phyloP scores from a whole-genome alignment of 2,329 filamentous ascomycete genomes.

The Sclerotiophoma versabilis region DNA sequence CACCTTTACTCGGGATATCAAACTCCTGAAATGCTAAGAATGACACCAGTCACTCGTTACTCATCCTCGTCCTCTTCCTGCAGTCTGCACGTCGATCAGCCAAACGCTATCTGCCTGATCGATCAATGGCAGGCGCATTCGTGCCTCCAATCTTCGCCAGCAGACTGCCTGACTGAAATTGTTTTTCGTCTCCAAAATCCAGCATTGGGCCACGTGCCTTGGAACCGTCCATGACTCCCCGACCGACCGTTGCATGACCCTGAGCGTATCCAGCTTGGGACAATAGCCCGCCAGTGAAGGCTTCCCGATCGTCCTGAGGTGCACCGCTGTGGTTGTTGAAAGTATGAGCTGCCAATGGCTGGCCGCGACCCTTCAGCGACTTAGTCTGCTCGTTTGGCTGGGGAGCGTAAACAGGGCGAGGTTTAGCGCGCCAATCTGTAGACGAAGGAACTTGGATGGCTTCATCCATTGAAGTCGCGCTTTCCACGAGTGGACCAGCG shows the following conservation, averaged over 20 bases:
- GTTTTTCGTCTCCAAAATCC: conserved; percentile 50
- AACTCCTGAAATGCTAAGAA: conserved; percentile 24
- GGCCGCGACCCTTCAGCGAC: conserved; percentile 44
- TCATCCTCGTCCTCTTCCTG: background rate
- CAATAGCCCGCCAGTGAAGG: conserved; percentile 56
- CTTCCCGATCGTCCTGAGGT: conserved; percentile 43
- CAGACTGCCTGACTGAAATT: conserved; percentile 58
- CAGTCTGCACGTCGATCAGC: conserved; percentile 19
- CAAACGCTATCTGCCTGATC: conserved; percentile 32
- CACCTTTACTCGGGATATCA: conserved; percentile 21
- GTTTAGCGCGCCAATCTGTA: conserved; percentile 54
- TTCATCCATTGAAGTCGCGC: conserved; percentile 54
- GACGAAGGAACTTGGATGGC: conserved; percentile 52
- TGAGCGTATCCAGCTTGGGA: conserved; percentile 51
- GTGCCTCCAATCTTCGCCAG: conserved; percentile 52
- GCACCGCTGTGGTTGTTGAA: conserved; percentile 42
- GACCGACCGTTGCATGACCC: conserved; percentile 48
- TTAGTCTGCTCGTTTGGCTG: conserved; percentile 43
- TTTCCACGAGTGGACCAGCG: conserved; percentile 54
- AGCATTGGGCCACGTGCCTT: conserved; percentile 56
- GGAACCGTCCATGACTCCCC: conserved; percentile 55
- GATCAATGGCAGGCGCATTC: conserved; percentile 48
- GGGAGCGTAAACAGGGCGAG: conserved; percentile 37
- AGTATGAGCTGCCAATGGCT: conserved; percentile 43
- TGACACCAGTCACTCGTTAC: conserved; percentile 1